Base-by-base conservation (phyloP, 2,329 filamentous ascomycete genomes). In the Fonsecaea multimorphosa region DNA sequence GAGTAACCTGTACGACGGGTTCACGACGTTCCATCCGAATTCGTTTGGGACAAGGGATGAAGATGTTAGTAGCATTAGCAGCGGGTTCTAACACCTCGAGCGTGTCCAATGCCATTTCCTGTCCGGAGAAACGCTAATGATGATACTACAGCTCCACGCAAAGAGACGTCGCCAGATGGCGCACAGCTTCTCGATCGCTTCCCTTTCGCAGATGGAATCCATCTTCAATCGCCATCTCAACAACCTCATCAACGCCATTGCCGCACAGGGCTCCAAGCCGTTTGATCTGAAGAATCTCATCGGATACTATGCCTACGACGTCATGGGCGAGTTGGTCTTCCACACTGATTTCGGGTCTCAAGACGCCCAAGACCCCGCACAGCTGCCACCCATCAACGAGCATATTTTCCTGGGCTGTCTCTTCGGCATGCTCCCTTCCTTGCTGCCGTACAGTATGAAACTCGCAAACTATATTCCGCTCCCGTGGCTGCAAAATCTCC, bases 261-360 rank as follows among this genome's bases (percentile, higher is more conserved):
- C 58, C 64, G 49, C 64, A 27, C 27, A 64, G 12, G 60, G 46
- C 19, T 16, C 32, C 14, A 32, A 57, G n/a, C 53, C 54, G 2
- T 67, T 67, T 27, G 53, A 67, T 29, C 29, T 67, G n/a, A 65
- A 67, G 34, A 49, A 65, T 7, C 11, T 67, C 14, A 16, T 67
- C 5, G 61, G 51, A 14, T 67, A 57, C 44, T 67, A 71, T 52
- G 74, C 75, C 5, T 76, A 76, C 64, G 75, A 77, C 53, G 58
- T 76, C 8, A 76, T 76, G 34, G 75, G 75, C 1, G 74, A 77
- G 31, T 68, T 77, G 2, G 72, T 71, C 12, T 77, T 76, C 53
- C 74, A 74, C 16, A 72, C 76, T 55, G 72, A 74, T 0, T 77
- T 77, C 58, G 68, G 72, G 55, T 75, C 73, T 16, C 62, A 65